A percentile compares a stretch with the other conserved stretches of the same genome.
These are phyloP conservation scores for Vaccinium corymbosum DNA, from an alignment of 148 eudicot species.

Conservation along the genomic window DNA sequence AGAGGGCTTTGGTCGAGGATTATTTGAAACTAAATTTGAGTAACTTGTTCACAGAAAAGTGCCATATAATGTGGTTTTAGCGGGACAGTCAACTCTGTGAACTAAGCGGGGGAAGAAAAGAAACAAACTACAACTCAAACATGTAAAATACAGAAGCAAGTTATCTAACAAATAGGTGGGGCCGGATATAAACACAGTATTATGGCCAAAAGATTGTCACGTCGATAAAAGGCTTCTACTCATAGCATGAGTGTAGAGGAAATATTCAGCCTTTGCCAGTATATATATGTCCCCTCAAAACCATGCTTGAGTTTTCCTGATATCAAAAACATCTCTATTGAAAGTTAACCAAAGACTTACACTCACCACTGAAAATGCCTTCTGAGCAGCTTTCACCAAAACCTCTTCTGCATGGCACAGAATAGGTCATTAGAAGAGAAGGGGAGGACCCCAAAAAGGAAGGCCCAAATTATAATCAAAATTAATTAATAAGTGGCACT, in stretches of 20 bases:
- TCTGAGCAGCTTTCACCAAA: slow-evolving; percentile 34
- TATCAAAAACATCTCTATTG: neutral
- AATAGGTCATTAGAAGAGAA: slow-evolving; percentile 14
- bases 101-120: neutral
- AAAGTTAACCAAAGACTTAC: neutral
- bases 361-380: slow-evolving; percentile 61
- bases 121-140: neutral
- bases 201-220: neutral
- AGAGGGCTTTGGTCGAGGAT: slow-evolving; percentile 1
- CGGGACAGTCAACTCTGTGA: neutral
- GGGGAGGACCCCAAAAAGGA: neutral
- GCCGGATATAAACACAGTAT: neutral
- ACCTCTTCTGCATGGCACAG: slow-evolving; percentile 41
- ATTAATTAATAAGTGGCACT: neutral
- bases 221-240: neutral
- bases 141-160: neutral
- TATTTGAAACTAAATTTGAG: neutral
- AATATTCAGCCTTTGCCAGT: neutral
- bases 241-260: neutral
- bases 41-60: neutral
- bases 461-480: neutral
- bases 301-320: neutral
- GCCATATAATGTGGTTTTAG: neutral
- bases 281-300: neutral
- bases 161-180: neutral